Percentiles rank a stretch among this genome's conserved stretches.
These are phyloP conservation scores for Musa troglodytarum DNA, from an alignment of 176 grass and related monocot genomes.

Conservation along the genomic window DNA sequence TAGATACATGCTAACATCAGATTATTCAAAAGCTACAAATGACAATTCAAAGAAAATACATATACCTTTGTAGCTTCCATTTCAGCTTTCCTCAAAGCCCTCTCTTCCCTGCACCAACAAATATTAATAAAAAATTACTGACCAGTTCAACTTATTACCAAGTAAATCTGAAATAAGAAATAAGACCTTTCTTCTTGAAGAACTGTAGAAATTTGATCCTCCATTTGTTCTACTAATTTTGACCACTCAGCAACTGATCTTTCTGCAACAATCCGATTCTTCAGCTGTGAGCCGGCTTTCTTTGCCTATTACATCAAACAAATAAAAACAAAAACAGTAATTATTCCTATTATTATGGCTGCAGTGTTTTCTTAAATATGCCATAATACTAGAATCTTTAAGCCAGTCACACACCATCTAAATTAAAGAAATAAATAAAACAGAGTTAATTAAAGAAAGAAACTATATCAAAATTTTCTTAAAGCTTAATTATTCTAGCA, in stretches of 20 bases:
- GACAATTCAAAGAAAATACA: background rate
- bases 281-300: constrained; percentile 87
- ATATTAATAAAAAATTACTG: background rate
- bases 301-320: constrained; percentile 52
- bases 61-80: constrained; percentile 79
- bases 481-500: background rate
- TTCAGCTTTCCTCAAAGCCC: constrained; percentile 67
- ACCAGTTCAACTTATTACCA: background rate
- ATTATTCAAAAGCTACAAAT: constrained; percentile 22
- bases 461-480: background rate
- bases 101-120: constrained; percentile 65
- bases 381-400: background rate
- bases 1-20: constrained; percentile 5
- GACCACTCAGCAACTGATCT: constrained; percentile 73
- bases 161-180: constrained; percentile 8
- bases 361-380: background rate
- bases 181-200: constrained; percentile 76
- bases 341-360: background rate
- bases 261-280: constrained; percentile 82
- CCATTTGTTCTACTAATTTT: constrained; percentile 75
- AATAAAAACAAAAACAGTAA: background rate
- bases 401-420: too few species aligned
- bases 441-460: too few species aligned
- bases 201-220: constrained; percentile 67
- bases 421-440: too few species aligned